A percentile compares a stretch with the other conserved stretches of the same genome.
These are phyloP conservation scores for Apophysomyces elegans DNA, from an alignment of 371 early-diverging fungal genomes.

Conservation along the genomic window DNA sequence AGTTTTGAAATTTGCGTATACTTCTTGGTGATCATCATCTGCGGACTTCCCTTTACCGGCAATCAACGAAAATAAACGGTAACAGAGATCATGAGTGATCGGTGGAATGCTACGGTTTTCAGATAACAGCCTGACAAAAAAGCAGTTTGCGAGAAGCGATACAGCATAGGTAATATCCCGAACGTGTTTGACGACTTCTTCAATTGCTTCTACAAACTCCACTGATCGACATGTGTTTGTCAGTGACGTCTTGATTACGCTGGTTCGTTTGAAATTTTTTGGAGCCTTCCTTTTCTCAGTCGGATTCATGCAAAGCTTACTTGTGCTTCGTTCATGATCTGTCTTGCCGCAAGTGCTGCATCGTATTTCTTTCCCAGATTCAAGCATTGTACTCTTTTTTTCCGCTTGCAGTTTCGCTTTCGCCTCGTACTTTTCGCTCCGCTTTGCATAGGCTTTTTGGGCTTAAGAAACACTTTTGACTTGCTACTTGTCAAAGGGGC, in stretches of 20 bases:
- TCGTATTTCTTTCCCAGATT: background rate
- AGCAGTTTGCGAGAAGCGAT: background rate
- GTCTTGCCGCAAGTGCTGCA: background rate
- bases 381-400: background rate
- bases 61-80: too few relatives aligned
- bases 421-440: background rate
- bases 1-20: too few relatives aligned
- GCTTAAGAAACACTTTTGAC: background rate
- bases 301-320: background rate
- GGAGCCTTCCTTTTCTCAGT: background rate
- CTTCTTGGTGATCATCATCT: too few relatives aligned
- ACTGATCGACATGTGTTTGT: background rate
- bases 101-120: too few relatives aligned
- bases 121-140: too few relatives aligned
- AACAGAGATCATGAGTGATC: too few relatives aligned
- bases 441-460: background rate
- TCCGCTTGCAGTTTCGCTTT: background rate
- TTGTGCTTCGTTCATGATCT: background rate
- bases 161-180: background rate
- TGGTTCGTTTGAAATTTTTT: background rate
- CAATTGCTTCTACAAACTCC: background rate
- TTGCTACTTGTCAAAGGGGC: background rate
- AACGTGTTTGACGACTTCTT: background rate
- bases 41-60: too few relatives aligned
- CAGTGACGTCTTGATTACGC: background rate